Percentiles rank a stretch among this genome's conserved stretches.
These are phyloP conservation scores for Coemansia linderi DNA, from an alignment of 371 early-diverging fungal species.

Conservation along the genomic window DNA sequence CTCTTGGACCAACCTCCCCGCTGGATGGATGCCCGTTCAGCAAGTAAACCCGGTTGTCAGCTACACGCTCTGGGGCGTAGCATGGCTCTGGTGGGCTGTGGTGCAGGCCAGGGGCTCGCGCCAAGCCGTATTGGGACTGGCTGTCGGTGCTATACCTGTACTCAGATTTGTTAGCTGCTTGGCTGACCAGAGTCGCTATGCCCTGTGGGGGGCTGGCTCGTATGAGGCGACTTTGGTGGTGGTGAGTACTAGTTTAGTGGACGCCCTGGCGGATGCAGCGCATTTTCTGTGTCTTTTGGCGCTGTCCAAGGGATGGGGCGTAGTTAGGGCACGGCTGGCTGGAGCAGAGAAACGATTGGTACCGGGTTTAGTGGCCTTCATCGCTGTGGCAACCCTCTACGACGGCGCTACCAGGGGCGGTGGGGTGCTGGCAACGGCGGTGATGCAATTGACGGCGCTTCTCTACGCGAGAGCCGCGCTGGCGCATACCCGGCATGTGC, in stretches of 20 bases:
- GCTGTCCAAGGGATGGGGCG: conserved; percentile 49
- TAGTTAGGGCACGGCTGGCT: conserved; percentile 41
- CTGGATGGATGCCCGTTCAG: conserved; percentile 52
- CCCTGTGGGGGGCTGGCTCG: conserved; percentile 34
- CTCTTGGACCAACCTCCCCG: conserved; percentile 46
- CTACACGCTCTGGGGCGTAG: conserved; percentile 41
- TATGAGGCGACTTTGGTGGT: conserved; percentile 45
- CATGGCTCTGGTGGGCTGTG: conserved; percentile 22
- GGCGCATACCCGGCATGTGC: conserved; percentile 37
- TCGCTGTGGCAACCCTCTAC: conserved; percentile 34
- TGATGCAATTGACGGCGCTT: conserved; percentile 11
- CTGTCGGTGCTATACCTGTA: conserved; percentile 32
- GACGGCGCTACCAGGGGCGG: conserved; percentile 49
- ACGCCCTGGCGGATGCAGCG: conserved; percentile 45
- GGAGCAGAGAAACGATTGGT: conserved; percentile 46
- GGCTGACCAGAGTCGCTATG: conserved; percentile 45
- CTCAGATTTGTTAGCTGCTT: conserved; percentile 40
- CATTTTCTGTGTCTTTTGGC: conserved; percentile 39
- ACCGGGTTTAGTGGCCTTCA: conserved; percentile 33
- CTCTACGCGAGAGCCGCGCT: conserved; percentile 33
- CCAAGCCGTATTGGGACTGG: conserved; percentile 20
- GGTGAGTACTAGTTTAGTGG: conserved; percentile 47
- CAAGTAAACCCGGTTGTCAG: conserved; percentile 29
- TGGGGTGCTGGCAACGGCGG: conserved; percentile 43
- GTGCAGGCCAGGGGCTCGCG: conserved; percentile 12